A percentile compares a stretch with the other conserved stretches of the same genome.
These are phyloP conservation scores for Scheffersomyces spartinae DNA, from an alignment of 805 yeast species.

Conservation along the genomic window DNA sequence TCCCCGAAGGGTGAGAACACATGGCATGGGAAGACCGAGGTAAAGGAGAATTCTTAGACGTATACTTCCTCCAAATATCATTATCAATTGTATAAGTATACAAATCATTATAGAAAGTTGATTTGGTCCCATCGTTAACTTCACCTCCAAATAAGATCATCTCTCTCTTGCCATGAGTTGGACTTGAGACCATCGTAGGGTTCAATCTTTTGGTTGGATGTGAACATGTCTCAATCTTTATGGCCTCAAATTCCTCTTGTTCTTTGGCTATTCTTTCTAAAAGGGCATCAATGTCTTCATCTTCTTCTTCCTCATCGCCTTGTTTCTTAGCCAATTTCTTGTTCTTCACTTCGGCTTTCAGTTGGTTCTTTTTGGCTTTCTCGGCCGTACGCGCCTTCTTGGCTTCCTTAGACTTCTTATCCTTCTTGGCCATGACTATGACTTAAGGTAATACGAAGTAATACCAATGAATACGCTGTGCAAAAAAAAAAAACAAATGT, in stretches of 20 bases:
- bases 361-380: constrained; percentile 63
- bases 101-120: constrained; percentile 76
- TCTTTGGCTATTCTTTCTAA: constrained; percentile 66
- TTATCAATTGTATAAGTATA: constrained; percentile 63
- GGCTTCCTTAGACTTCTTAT: constrained; percentile 79
- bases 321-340: constrained; percentile 66
- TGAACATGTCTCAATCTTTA: constrained; percentile 43
- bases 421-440: constrained; percentile 90
- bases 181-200: constrained; percentile 64
- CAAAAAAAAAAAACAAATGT: too few species aligned
- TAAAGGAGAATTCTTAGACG: constrained; percentile 80
- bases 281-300: constrained; percentile 80
- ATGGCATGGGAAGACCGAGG: constrained; percentile 91
- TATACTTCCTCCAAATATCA: constrained; percentile 66
- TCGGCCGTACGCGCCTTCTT: constrained; percentile 82
- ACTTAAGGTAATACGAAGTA: too few species aligned
- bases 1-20: constrained; percentile 87
- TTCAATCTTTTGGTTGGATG: constrained; percentile 65
- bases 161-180: constrained; percentile 66
- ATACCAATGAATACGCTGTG: too few species aligned
- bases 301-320: constrained; percentile 72
- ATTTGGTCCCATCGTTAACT: constrained; percentile 33
- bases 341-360: constrained; percentile 63
- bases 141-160: constrained; percentile 89
- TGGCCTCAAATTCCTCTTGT: constrained; percentile 68